A percentile compares a stretch with the other conserved stretches of the same genome.
Conservation (phyloP, 2,329 filamentous ascomycete genomes). For the Cordyceps javanica region DNA sequence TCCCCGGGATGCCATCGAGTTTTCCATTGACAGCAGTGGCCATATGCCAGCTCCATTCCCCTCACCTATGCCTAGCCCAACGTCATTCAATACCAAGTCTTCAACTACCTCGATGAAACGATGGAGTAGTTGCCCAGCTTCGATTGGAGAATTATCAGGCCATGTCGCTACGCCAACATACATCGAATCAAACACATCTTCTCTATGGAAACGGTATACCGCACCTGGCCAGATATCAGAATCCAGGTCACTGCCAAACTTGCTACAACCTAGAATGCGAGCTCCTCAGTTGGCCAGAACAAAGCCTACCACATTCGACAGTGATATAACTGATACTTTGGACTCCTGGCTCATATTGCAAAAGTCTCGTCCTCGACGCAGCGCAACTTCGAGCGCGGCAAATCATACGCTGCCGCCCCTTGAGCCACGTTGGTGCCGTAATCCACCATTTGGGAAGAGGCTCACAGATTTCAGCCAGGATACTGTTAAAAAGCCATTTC, state of each 20-base stretch:
- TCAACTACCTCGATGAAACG: slow-evolving; percentile 11
- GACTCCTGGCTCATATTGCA: slow-evolving; percentile 33
- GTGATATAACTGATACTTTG: slow-evolving; percentile 29
- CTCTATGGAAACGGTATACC: slow-evolving; percentile 14
- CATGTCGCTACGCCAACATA: neutral
- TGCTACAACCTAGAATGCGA: neutral
- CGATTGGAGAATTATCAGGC: neutral
- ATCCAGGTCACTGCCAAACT: slow-evolving; percentile 1
- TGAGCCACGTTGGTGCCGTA: neutral
- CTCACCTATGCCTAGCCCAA: slow-evolving; percentile 15
- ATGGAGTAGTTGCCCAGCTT: slow-evolving; percentile 8
- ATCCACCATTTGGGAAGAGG: neutral
- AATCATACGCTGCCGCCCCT: neutral
- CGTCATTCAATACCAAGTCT: neutral
- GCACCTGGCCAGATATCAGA: neutral
- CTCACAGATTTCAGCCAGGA: neutral
- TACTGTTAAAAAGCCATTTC: neutral
- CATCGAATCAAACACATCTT: neutral
- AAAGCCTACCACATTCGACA: slow-evolving; percentile 1
- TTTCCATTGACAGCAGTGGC: slow-evolving; percentile 24
- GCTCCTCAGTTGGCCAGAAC: neutral
- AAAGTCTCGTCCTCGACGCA: slow-evolving; percentile 23
- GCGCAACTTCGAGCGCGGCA: slow-evolving; percentile 13
- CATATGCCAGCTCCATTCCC: neutral
- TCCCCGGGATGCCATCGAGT: slow-evolving; percentile 45